phyloP scores from a whole-genome alignment of 1,139 yeast species.

The Pichia sp. region DNA sequence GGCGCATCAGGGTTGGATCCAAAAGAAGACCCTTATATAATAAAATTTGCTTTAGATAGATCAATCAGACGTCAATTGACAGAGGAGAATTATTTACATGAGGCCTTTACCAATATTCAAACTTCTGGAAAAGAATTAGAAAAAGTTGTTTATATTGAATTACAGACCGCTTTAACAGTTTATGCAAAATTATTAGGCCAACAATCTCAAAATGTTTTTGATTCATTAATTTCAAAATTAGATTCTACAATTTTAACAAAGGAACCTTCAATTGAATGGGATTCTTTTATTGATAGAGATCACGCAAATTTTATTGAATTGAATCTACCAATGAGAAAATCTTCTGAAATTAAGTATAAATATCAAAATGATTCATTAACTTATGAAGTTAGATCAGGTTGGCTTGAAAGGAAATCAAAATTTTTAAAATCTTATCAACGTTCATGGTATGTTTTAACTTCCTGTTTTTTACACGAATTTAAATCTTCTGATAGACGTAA shows the following conservation, averaged over 20 bases:
- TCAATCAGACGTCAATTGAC: constrained; percentile 70
- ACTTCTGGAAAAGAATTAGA: constrained; percentile 85
- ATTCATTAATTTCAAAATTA: constrained; percentile 58
- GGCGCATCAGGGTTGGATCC: constrained; percentile 29
- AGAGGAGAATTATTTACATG: constrained; percentile 82
- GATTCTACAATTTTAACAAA: constrained; percentile 70
- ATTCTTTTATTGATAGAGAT: constrained; percentile 67
- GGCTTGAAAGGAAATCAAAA: constrained; percentile 83
- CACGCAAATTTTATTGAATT: constrained; percentile 71
- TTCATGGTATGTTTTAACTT: constrained; percentile 89
- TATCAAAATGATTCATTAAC: constrained; percentile 68
- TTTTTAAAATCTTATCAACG: constrained; percentile 81
- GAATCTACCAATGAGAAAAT: constrained; percentile 59
- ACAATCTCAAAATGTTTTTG: constrained; percentile 64
- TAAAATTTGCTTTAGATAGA: constrained; percentile 64
- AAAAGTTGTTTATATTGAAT: constrained; percentile 76
- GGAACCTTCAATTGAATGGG: constrained; percentile 86
- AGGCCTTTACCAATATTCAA: constrained; percentile 82
- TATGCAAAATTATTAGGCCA: constrained; percentile 64
- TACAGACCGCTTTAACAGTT: constrained; percentile 71
- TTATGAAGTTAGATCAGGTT: constrained; percentile 68
- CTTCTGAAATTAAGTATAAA: constrained; percentile 56
- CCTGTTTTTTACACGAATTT: constrained; percentile 85
- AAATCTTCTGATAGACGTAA: constrained; percentile 75
- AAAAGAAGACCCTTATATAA: constrained; percentile 74